Evolutionary conservation across 768 basidiomycete species (phyloP).

Genomic region (Fomitopsis serialis): DNA sequence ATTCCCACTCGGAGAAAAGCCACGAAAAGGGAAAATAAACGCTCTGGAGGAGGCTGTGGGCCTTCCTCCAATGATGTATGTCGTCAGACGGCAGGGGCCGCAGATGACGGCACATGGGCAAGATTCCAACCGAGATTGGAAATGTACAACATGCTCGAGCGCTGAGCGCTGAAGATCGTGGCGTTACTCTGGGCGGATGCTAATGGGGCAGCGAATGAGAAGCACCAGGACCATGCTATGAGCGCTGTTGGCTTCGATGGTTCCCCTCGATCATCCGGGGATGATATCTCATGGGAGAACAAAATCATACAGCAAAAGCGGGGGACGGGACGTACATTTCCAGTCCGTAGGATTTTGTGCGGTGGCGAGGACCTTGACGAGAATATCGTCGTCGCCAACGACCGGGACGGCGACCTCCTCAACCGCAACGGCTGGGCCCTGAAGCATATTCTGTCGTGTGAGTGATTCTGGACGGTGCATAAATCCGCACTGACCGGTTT

Average conservation of each 20-base stretch:
- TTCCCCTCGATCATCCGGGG: no score
- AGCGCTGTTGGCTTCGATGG: not conserved
- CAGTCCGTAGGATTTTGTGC: conserved; percentile 10
- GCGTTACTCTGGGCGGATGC: not conserved
- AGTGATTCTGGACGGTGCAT: not conserved
- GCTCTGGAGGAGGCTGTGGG: not conserved
- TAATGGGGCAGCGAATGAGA: not conserved
- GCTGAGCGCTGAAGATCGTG: not conserved
- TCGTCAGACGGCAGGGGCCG: not conserved
- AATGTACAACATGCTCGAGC: not conserved
- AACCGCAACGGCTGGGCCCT: conserved; percentile 3
- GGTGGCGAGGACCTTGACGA: conserved; percentile 9
- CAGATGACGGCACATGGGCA: not conserved
- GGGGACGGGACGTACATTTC: conserved; percentile 1
- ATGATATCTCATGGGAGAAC: no score
- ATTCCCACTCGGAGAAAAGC: not conserved
- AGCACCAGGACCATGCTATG: not conserved
- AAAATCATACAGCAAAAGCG: not conserved
- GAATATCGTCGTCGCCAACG: conserved; percentile 12
- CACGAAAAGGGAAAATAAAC: not conserved
- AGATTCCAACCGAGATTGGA: not conserved
- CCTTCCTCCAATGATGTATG: not conserved
- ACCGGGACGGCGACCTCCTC: conserved; percentile 6
- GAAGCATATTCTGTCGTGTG: not conserved
- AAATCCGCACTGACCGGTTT: conserved; percentile 5